Evolutionary conservation across 2,329 filamentous ascomycete genomes (phyloP).

Genomic region (Fusarium udum): DNA sequence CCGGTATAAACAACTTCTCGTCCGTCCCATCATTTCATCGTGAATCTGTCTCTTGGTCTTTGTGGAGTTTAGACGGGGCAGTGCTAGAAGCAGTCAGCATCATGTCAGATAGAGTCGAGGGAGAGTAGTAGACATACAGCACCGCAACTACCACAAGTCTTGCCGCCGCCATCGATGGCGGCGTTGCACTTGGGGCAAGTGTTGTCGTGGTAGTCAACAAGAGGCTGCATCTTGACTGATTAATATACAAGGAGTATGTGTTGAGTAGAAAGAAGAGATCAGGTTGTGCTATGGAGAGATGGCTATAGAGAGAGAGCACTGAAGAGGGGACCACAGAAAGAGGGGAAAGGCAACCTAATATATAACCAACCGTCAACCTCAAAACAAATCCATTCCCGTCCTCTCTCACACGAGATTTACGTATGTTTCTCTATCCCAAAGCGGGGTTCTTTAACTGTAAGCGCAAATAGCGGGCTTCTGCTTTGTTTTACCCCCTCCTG

Average conservation of each 20-base stretch:
- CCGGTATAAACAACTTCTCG: slow-evolving; percentile 7
- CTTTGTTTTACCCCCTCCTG: slow-evolving; percentile 38
- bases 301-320: not conserved
- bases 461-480: slow-evolving; percentile 33
- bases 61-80: slow-evolving; percentile 39
- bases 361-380: slow-evolving; percentile 12
- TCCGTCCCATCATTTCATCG: slow-evolving; percentile 24
- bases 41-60: not conserved
- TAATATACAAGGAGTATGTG: not conserved
- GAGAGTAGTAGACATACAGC: slow-evolving; percentile 56
- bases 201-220: slow-evolving; percentile 51
- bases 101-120: not conserved
- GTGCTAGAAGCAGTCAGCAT: slow-evolving; percentile 31
- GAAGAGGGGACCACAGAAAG: not conserved
- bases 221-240: slow-evolving; percentile 44
- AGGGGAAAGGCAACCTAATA: not conserved
- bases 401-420: slow-evolving; percentile 28
- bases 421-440: slow-evolving; percentile 14
- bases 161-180: slow-evolving; percentile 54
- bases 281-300: not conserved
- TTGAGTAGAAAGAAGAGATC: not conserved
- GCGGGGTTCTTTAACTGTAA: slow-evolving; percentile 23
- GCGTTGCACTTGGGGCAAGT: slow-evolving; percentile 67
- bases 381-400: slow-evolving; percentile 7
- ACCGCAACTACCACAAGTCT: slow-evolving; percentile 66